Percentiles rank a stretch among this genome's conserved stretches.
These are phyloP conservation scores for Cordyceps cateniannulata DNA, from an alignment of 2,329 filamentous ascomycete genomes.

Conservation along the genomic window DNA sequence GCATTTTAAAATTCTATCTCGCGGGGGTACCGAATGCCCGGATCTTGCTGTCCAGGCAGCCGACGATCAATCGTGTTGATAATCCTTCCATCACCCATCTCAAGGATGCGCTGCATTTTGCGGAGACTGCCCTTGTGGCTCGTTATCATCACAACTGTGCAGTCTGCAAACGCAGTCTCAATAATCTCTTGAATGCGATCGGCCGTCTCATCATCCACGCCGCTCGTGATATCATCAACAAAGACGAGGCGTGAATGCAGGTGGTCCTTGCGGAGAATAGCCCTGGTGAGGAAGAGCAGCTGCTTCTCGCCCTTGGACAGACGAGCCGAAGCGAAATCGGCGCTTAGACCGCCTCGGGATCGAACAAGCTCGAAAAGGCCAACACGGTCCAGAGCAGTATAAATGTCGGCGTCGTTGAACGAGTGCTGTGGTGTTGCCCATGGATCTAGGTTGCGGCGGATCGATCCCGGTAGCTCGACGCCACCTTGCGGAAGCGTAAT, in stretches of 20 bases:
- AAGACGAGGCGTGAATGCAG: constrained; percentile 14
- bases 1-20: neutral
- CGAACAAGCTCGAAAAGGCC: no score
- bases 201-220: constrained; percentile 16
- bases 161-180: constrained; percentile 15
- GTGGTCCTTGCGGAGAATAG: constrained; percentile 15
- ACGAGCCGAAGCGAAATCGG: constrained; percentile 7
- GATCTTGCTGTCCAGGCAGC: no score
- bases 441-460: no score
- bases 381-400: no score
- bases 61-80: constrained; percentile 7
- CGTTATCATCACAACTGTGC: constrained; percentile 14
- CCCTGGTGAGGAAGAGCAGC: constrained; percentile 16
- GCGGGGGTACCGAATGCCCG: neutral
- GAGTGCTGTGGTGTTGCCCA: no score
- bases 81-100: neutral
- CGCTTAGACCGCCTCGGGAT: constrained; percentile 14
- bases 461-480: no score
- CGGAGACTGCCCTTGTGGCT: constrained; percentile 12
- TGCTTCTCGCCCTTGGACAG: constrained; percentile 17
- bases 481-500: no score
- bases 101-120: constrained; percentile 1
- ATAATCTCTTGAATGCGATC: constrained; percentile 11
- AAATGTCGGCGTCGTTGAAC: no score
- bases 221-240: constrained; percentile 17